These are phyloP conservation scores for Epichloe aotearoae DNA, from an alignment of 2,329 filamentous ascomycete species.

Conservation along the genomic window DNA sequence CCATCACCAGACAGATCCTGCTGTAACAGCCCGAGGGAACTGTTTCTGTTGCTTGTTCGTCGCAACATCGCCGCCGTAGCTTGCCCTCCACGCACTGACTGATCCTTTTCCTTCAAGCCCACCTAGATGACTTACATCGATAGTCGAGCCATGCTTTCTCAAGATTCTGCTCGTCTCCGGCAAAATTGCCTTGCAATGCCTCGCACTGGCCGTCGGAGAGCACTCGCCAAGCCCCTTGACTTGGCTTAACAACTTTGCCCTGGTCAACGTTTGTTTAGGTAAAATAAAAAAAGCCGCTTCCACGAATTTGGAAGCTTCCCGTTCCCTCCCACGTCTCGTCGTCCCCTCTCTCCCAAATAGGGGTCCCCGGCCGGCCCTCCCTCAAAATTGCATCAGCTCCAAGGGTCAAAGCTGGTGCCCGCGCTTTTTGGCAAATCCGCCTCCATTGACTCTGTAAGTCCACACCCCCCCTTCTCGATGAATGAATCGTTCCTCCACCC, in stretches of 20 bases:
- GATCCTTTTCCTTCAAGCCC: too few species aligned
- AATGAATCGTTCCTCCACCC: constrained; percentile 1
- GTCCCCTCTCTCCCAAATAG: neutral
- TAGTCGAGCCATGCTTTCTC: too few species aligned
- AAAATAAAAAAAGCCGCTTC: neutral
- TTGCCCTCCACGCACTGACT: too few species aligned
- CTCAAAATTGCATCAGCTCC: constrained; percentile 2
- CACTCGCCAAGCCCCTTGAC: neutral
- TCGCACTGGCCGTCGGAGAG: neutral
- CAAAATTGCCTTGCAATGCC: too few species aligned
- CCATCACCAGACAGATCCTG: too few species aligned
- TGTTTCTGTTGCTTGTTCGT: too few species aligned
- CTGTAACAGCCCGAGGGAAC: too few species aligned
- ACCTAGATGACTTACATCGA: too few species aligned
- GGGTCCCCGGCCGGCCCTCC: neutral
- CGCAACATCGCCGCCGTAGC: too few species aligned
- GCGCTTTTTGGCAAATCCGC: neutral
- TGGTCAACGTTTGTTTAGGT: neutral
- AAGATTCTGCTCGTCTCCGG: too few species aligned
- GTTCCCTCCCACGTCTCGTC: neutral
- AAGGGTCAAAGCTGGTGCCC: neutral
- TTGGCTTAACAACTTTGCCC: neutral
- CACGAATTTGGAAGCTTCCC: neutral
- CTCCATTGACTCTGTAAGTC: neutral
- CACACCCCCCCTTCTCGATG: neutral